Conservation (phyloP, 805 yeast species). For the Candida adriatica region DNA sequence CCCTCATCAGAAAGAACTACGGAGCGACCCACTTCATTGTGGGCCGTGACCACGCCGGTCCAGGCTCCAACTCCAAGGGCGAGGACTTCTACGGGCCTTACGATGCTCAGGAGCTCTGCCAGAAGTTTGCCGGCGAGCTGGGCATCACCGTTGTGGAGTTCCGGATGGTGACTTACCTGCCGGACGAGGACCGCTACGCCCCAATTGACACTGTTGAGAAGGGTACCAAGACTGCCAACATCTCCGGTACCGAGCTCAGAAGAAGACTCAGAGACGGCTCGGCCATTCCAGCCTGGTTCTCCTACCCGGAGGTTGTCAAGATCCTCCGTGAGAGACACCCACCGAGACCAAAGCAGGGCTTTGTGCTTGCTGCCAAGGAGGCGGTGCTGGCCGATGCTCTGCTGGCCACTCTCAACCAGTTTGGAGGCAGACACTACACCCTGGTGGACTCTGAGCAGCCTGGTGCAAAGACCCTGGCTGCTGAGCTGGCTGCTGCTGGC, state of each 20-base stretch:
- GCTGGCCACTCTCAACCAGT: conserved; percentile 86
- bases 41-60: conserved; percentile 98
- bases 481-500: conserved; percentile 83
- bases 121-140: conserved; percentile 65
- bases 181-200: conserved; percentile 91
- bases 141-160: conserved; percentile 91
- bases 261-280: conserved; percentile 79
- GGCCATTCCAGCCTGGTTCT: conserved; percentile 93
- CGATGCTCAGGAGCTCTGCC: conserved; percentile 90
- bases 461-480: conserved; percentile 52
- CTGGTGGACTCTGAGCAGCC: conserved; percentile 29
- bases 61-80: conserved; percentile 83
- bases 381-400: conserved; percentile 74
- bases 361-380: conserved; percentile 61
- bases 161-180: conserved; percentile 93
- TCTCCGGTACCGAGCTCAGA: conserved; percentile 92
- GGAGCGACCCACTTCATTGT: conserved; percentile 97
- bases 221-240: conserved; percentile 76
- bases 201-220: conserved; percentile 89
- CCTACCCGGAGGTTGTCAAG: conserved; percentile 92
- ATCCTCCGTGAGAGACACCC: conserved; percentile 90
- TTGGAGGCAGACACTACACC: conserved; percentile 68
- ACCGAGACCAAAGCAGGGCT: conserved; percentile 86
- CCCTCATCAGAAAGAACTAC: conserved; percentile 89
- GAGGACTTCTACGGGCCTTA: conserved; percentile 95